Conservation (phyloP, 257 asterid genomes). For the Penstemon davidsonii region DNA sequence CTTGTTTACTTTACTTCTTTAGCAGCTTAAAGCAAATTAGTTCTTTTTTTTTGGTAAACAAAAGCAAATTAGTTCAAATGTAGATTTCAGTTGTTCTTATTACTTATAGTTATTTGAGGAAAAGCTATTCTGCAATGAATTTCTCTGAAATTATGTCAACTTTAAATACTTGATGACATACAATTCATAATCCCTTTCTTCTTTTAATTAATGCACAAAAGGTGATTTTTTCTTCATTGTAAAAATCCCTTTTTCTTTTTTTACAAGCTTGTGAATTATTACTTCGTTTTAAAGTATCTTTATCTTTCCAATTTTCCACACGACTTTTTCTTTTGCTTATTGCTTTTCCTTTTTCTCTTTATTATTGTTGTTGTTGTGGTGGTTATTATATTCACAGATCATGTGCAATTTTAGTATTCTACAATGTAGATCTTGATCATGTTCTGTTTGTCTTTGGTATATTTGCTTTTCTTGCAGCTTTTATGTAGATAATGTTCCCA, state of each 20-base stretch:
- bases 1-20: background rate
- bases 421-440: constrained; percentile 16
- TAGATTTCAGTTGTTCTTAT: background rate
- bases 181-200: too few species aligned
- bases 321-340: too few species aligned
- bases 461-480: constrained; percentile 53
- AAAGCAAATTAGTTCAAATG: constrained; percentile 4
- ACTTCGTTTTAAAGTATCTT: too few species aligned
- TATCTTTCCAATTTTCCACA: too few species aligned
- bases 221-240: too few species aligned
- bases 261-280: too few species aligned
- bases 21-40: background rate
- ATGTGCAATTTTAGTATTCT: constrained; percentile 11
- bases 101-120: background rate
- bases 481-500: constrained; percentile 74
- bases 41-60: background rate
- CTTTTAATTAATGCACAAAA: too few species aligned
- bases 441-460: constrained; percentile 30
- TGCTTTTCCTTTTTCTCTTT: too few species aligned
- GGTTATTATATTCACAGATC: background rate
- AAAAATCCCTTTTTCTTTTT: too few species aligned
- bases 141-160: background rate
- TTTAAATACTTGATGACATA: background rate
- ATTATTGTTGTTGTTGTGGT: too few species aligned
- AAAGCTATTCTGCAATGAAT: background rate